phyloP scores from a whole-genome alignment of 1,139 yeast genomes.

The Barnettozyma hawaiiensis region DNA sequence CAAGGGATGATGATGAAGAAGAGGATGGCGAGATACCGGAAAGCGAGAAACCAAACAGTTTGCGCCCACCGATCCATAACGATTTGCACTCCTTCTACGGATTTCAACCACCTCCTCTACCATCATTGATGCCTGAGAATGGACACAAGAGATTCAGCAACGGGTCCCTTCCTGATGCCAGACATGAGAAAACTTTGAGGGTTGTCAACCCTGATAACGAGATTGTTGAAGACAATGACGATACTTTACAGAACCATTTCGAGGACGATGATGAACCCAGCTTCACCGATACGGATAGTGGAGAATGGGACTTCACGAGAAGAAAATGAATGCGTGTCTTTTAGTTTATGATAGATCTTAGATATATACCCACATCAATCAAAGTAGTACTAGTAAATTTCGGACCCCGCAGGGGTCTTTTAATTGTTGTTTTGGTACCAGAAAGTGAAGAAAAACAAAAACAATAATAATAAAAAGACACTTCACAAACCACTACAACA shows the following conservation, averaged over 20 bases:
- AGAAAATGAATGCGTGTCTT: slow-evolving; percentile 1
- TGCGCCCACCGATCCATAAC: slow-evolving; percentile 20
- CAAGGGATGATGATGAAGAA: slow-evolving; percentile 19
- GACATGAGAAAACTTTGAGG: slow-evolving; percentile 27
- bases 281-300: slow-evolving; percentile 9
- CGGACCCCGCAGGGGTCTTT: too few species aligned
- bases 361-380: too few species aligned
- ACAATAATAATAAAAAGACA: background rate
- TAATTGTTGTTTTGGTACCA: too few species aligned
- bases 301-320: slow-evolving; percentile 9
- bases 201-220: slow-evolving; percentile 24
- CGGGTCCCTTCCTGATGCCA: slow-evolving; percentile 63
- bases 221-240: slow-evolving; percentile 13
- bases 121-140: slow-evolving; percentile 25
- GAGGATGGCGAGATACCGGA: slow-evolving; percentile 15
- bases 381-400: too few species aligned
- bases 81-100: slow-evolving; percentile 12
- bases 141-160: slow-evolving; percentile 49
- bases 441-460: background rate
- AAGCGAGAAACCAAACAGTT: slow-evolving; percentile 2
- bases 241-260: slow-evolving; percentile 15
- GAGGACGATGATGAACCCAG: slow-evolving; percentile 12
- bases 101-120: slow-evolving; percentile 13
- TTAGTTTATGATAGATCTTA: background rate
- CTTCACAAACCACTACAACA: background rate